These are phyloP conservation scores for Onygenales sp. DNA, from an alignment of 2,329 filamentous ascomycete species.

Conservation along the genomic window DNA sequence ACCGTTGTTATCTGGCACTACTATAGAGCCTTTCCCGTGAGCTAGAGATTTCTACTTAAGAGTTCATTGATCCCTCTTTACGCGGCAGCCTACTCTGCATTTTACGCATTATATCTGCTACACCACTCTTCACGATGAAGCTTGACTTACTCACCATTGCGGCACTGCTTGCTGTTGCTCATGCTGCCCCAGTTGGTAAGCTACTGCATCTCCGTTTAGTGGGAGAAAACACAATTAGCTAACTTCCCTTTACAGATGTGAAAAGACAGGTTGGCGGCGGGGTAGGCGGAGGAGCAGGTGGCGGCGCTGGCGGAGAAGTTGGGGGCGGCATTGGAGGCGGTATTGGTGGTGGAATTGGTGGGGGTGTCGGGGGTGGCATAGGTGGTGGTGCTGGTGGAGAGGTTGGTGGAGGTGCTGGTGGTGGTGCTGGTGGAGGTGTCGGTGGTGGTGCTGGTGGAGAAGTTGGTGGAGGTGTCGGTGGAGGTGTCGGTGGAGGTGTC, in stretches of 20 bases:
- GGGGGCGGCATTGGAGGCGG: not conserved
- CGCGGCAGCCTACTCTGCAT: not conserved
- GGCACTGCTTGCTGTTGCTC: not conserved
- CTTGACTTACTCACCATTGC: not conserved
- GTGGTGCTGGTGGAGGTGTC: not conserved
- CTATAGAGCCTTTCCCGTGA: not conserved
- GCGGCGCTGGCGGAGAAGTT: not conserved
- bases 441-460: too few species aligned
- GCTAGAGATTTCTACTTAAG: not conserved
- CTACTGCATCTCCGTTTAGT: not conserved
- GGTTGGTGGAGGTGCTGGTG: not conserved
- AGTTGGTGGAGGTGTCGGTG: too few species aligned
- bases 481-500: not conserved
- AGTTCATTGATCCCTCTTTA: not conserved
- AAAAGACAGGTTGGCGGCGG: not conserved
- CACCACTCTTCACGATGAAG: not conserved
- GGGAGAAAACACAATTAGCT: not conserved
- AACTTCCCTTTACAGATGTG: not conserved
- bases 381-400: too few species aligned
- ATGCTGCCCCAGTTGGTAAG: not conserved
- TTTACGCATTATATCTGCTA: not conserved
- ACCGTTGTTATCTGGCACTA: not conserved
- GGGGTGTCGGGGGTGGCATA: not conserved
- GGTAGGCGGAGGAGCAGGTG: too few species aligned
- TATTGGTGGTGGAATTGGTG: not conserved